Percentiles rank a stretch among this genome's conserved stretches.
Conservation (phyloP, 345 rosid species). For the Leavenworthia alabamica region DNA sequence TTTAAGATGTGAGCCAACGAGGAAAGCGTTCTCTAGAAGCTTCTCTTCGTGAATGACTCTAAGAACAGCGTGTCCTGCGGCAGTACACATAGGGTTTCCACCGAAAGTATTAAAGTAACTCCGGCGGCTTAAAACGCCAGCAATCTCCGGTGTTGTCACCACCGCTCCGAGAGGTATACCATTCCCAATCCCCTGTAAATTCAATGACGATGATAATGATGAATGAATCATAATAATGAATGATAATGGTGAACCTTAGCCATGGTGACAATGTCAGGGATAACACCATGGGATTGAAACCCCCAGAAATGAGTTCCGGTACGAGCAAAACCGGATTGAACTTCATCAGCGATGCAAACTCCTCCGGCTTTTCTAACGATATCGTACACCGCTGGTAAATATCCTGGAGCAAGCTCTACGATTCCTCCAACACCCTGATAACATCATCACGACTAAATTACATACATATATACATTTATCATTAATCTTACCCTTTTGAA, state of each 20-base stretch:
- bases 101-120: slow-evolving; percentile 81
- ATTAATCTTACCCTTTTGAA: background rate
- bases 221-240: background rate
- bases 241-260: slow-evolving; percentile 54
- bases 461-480: background rate
- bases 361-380: slow-evolving; percentile 73
- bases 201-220: background rate
- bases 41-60: slow-evolving; percentile 73
- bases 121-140: slow-evolving; percentile 63
- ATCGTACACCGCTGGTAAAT: slow-evolving; percentile 64
- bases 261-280: slow-evolving; percentile 94
- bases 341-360: slow-evolving; percentile 85
- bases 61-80: slow-evolving; percentile 79
- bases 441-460: background rate
- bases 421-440: slow-evolving; percentile 91
- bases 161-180: slow-evolving; percentile 94
- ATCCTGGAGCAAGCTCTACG: slow-evolving; percentile 78
- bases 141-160: slow-evolving; percentile 86
- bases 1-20: slow-evolving; percentile 73
- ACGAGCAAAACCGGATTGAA: slow-evolving; percentile 76
- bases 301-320: slow-evolving; percentile 81
- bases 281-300: slow-evolving; percentile 71
- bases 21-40: slow-evolving; percentile 66
- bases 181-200: slow-evolving; percentile 71
- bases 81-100: slow-evolving; percentile 80